These are phyloP conservation scores for Arctium lappa DNA, from an alignment of 129 eudicot genomes.

Conservation along the genomic window DNA sequence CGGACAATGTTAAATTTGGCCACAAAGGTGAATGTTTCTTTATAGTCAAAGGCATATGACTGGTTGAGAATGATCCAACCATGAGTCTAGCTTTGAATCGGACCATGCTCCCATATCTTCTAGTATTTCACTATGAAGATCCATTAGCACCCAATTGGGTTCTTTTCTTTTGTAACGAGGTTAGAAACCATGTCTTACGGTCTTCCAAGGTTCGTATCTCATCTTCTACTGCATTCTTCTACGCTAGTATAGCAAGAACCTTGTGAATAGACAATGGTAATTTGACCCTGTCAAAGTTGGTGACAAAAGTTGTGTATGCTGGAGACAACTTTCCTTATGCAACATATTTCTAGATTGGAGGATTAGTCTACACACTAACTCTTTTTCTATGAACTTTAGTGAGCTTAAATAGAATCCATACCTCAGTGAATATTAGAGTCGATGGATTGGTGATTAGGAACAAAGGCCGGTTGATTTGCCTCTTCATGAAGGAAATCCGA, in stretches of 20 bases:
- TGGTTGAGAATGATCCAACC: background rate
- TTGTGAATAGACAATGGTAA: background rate
- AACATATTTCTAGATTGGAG: background rate
- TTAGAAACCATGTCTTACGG: background rate
- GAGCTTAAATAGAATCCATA: background rate
- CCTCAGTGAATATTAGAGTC: background rate
- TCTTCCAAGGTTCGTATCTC: background rate
- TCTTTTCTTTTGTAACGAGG: background rate
- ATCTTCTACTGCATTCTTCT: background rate
- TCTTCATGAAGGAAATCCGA: no score
- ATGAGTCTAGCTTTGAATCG: background rate
- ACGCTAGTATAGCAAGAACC: background rate
- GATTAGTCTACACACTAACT: background rate
- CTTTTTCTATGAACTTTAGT: background rate
- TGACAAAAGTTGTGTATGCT: background rate
- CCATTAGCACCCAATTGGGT: background rate
- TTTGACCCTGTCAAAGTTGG: background rate
- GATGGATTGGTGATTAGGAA: no score
- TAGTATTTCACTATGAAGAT: no score
- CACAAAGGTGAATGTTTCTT: background rate
- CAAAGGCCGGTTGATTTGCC: no score
- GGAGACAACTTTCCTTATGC: background rate
- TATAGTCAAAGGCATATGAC: background rate
- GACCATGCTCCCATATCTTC: no score
- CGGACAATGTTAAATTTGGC: background rate